These are phyloP conservation scores for Vitis rupestris DNA, from an alignment of 164 flowering plant genomes.

Conservation along the genomic window DNA sequence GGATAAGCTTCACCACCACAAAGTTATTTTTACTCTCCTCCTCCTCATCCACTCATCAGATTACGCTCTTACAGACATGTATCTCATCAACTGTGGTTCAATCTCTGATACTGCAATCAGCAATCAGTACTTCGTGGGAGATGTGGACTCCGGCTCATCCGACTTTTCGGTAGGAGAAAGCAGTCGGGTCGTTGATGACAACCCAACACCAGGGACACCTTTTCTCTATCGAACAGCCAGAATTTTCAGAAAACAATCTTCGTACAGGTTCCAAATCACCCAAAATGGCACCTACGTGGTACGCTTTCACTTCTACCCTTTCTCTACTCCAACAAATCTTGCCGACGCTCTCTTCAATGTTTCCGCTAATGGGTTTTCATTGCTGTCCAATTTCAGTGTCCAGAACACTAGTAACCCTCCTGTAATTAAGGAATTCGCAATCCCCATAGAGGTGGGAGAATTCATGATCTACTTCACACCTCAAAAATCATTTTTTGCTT, in stretches of 20 bases:
- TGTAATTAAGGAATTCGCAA: constrained; percentile 29
- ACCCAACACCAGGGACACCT: not conserved
- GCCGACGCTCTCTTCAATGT: constrained; percentile 27
- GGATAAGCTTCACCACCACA: not conserved
- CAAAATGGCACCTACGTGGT: constrained; percentile 26
- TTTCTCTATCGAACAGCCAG: constrained; percentile 38
- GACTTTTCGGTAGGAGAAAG: constrained; percentile 9
- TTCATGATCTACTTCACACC: constrained; percentile 29
- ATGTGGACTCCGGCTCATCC: constrained; percentile 11
- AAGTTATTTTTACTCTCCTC: not conserved
- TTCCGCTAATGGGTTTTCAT: constrained; percentile 5
- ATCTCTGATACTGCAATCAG: constrained; percentile 1
- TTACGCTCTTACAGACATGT: constrained; percentile 25
- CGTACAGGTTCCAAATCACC: constrained; percentile 22
- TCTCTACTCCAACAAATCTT: constrained; percentile 16
- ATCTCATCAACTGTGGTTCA: constrained; percentile 63
- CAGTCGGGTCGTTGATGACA: not conserved
- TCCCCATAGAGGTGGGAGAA: constrained; percentile 4
- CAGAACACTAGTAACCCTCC: constrained; percentile 5
- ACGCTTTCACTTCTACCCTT: constrained; percentile 51
- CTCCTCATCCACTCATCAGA: constrained; percentile 5
- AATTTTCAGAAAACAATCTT: constrained; percentile 22
- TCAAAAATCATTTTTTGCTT: constrained; percentile 25
- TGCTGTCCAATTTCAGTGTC: constrained; percentile 19
- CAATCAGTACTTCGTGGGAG: constrained; percentile 29